Base-by-base conservation (phyloP, 2,329 filamentous ascomycete species). In the Fonsecaea multimorphosa region DNA sequence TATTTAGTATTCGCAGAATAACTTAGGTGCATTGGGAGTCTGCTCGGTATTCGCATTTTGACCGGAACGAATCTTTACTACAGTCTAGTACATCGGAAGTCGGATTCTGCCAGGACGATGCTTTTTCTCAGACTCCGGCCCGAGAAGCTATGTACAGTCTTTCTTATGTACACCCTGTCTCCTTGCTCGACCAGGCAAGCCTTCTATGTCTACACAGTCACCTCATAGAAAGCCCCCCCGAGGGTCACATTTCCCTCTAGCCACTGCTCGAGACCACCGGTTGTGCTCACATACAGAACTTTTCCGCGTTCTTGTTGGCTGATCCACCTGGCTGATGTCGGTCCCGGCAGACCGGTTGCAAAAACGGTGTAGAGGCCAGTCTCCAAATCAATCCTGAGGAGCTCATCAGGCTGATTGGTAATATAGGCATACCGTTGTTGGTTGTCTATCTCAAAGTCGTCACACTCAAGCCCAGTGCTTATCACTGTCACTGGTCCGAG, bases 341-440 rank as follows among this genome's bases (percentile, higher is more conserved):
- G 38, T n/a, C 38, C 38, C n/a, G 38, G 38, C 38, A 40, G 14
- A 19, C 38, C 38, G 38, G 38, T 40, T 4, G 38, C 38, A 16
- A n/a, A 40, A 40, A 40, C 16, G 38, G 38, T 40, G 38, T 40
- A 19, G 38, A 40, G 16, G 38, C 38, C 38, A 11, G 38, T 40
- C 38, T 19, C n/a, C 38, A 40, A 40, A n/a, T 40, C 38, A 11
- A 40, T 40, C 38, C n/a, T 40, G 38, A 16, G 38, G 38, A 40
- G 38, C 16, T 40, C 16, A 11, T 40, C 38, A 40, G 38, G 38
- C 38, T n/a, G n/a, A 11, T 40, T 40, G 38, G 38, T 40, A 11
- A 40, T 40, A n/a, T 40, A 40, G 38, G 38, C 38, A 19, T n/a
- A 40, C 38, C 38, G 38, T n/a, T 40, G 38, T 40, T 40, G 38